Conservation (phyloP, 164 flowering plant genomes). For the Protea cynaroides region DNA sequence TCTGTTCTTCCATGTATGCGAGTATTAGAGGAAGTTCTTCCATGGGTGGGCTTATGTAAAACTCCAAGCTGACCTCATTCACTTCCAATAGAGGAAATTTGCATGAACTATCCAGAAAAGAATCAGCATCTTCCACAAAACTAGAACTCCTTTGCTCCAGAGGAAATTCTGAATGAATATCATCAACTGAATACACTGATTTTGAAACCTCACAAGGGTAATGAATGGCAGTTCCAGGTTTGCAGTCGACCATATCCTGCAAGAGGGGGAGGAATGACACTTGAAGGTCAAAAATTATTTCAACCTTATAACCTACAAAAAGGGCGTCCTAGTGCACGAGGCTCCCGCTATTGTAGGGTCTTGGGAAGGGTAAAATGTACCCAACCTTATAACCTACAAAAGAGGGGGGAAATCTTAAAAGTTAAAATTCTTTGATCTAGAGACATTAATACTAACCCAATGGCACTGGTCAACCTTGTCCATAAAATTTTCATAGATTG, state of each 20-base stretch:
- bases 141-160: conserved; percentile 21
- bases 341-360: too few species aligned
- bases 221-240: conserved; percentile 20
- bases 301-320: neutral
- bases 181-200: conserved; percentile 43
- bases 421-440: neutral
- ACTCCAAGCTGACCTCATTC: conserved; percentile 38
- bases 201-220: conserved; percentile 27
- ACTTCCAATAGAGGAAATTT: conserved; percentile 58
- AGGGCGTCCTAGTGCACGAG: too few species aligned
- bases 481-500: too few species aligned
- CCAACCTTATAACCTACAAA: neutral
- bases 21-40: conserved; percentile 32
- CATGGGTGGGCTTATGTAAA: conserved; percentile 12
- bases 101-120: conserved; percentile 13
- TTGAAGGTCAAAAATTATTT: neutral
- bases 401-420: neutral
- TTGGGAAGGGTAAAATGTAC: too few species aligned
- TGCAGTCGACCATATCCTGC: conserved; percentile 40
- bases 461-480: too few species aligned
- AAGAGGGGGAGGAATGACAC: conserved; percentile 4
- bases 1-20: conserved; percentile 25
- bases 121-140: conserved; percentile 34
- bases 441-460: too few species aligned
- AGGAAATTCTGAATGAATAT: conserved; percentile 25